Evolutionary conservation across 2,329 filamentous ascomycete genomes (phyloP).

Genomic region (Talaromyces sp.): DNA sequence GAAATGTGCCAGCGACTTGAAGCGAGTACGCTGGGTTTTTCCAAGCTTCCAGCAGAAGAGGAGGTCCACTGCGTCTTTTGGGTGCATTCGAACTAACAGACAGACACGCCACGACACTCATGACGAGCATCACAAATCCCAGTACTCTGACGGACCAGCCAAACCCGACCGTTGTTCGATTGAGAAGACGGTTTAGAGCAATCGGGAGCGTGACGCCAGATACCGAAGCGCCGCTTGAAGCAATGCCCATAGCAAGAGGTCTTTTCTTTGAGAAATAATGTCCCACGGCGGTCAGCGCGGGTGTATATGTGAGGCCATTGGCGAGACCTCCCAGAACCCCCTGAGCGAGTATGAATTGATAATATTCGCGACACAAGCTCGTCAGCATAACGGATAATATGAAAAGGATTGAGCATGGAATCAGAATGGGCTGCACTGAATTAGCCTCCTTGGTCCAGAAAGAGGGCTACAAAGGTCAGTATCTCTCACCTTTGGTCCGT

Average conservation of each 20-base stretch:
- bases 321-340: constrained; percentile 32
- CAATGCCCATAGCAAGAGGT: constrained; percentile 44
- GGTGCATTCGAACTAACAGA: constrained; percentile 21
- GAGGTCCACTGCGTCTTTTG: constrained; percentile 28
- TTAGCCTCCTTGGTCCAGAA: background rate
- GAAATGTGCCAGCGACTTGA: constrained; percentile 19
- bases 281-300: constrained; percentile 42
- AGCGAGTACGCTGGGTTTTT: constrained; percentile 21
- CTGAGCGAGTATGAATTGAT: constrained; percentile 48
- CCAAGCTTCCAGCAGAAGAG: constrained; percentile 21
- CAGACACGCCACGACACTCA: constrained; percentile 38
- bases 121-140: constrained; percentile 46
- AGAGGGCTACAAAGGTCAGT: constrained; percentile 19
- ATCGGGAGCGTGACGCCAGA: constrained; percentile 50
- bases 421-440: constrained; percentile 34
- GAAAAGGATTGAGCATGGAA: constrained; percentile 22
- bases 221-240: constrained; percentile 43
- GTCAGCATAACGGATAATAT: constrained; percentile 20
- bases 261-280: constrained; percentile 47
- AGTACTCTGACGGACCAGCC: constrained; percentile 50
- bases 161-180: constrained; percentile 39
- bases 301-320: constrained; percentile 40
- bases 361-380: constrained; percentile 45
- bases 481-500: constrained; percentile 36
- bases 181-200: constrained; percentile 45